phyloP scores from a whole-genome alignment of 2,329 filamentous ascomycete genomes.

The Aureobasidium sp. region DNA sequence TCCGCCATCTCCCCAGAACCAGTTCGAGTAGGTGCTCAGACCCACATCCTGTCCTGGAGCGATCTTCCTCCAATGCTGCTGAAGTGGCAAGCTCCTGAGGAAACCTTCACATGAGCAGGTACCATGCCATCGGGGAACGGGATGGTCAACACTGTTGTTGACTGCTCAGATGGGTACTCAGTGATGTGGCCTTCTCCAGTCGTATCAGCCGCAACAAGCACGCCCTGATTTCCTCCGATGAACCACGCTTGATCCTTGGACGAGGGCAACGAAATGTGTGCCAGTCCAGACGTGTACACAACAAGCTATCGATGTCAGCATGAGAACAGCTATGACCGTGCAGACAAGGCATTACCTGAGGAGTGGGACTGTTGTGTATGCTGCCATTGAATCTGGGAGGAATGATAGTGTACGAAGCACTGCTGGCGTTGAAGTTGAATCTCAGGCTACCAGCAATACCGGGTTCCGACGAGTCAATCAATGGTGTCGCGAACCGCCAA shows the following conservation, averaged over 20 bases:
- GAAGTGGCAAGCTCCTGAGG: slow-evolving; percentile 21
- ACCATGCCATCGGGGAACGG: slow-evolving; percentile 31
- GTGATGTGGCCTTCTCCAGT: slow-evolving; percentile 37
- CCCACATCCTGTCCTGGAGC: not conserved
- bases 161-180: slow-evolving; percentile 35
- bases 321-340: not conserved
- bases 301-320: slow-evolving; percentile 30
- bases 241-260: slow-evolving; percentile 32
- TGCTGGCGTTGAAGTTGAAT: slow-evolving; percentile 30
- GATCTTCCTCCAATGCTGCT: slow-evolving; percentile 13
- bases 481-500: slow-evolving; percentile 36
- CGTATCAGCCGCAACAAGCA: slow-evolving; percentile 38
- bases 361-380: slow-evolving; percentile 36
- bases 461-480: slow-evolving; percentile 31
- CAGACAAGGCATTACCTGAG: slow-evolving; percentile 29
- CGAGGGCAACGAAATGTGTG: slow-evolving; percentile 35
- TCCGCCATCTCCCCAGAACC: slow-evolving; percentile 44
- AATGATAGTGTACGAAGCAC: slow-evolving; percentile 35
- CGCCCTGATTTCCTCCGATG: slow-evolving; percentile 36
- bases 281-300: slow-evolving; percentile 37
- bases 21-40: slow-evolving; percentile 33
- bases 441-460: slow-evolving; percentile 32
- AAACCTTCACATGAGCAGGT: slow-evolving; percentile 19
- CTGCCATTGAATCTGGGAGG: slow-evolving; percentile 39
- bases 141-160: slow-evolving; percentile 33